phyloP scores from a whole-genome alignment of 495 filamentous ascomycete genomes.

The Penicillium alfredii region DNA sequence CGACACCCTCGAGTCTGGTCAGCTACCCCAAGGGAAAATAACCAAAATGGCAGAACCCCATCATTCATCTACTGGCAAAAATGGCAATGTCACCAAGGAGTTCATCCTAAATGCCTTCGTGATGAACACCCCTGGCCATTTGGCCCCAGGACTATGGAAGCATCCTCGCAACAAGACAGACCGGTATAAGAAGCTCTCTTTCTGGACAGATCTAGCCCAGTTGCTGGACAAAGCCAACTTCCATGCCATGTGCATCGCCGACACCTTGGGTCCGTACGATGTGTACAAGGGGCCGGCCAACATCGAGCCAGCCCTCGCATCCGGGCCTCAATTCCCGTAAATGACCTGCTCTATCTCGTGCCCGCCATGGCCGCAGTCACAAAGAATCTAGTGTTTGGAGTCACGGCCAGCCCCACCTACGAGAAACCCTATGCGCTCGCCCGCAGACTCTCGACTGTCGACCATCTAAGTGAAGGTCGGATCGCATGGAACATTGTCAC shows the following conservation, averaged over 20 bases:
- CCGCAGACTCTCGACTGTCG: conserved; percentile 51
- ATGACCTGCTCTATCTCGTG: conserved; percentile 44
- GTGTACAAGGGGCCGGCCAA: conserved; percentile 30
- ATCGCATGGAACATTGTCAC: conserved; percentile 58
- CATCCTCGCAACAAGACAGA: conserved; percentile 49
- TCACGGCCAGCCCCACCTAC: conserved; percentile 48
- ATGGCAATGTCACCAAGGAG: too few relatives aligned
- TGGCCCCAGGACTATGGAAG: conserved; percentile 51
- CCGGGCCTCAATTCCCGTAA: conserved; percentile 31
- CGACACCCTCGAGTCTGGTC: too few relatives aligned
- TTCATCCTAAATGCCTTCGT: conserved; percentile 57
- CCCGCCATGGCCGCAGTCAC: conserved; percentile 53
- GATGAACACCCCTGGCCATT: conserved; percentile 49
- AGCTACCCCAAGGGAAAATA: too few relatives aligned
- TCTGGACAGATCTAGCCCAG: conserved; percentile 54
- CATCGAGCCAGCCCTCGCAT: conserved; percentile 21
- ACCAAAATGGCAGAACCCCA: conserved; percentile 6
- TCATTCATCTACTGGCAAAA: conserved; percentile 23
- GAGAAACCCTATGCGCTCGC: conserved; percentile 57
- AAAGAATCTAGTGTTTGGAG: conserved; percentile 48
- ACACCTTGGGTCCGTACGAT: conserved; percentile 32
- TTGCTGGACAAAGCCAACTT: conserved; percentile 53
- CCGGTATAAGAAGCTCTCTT: conserved; percentile 45
- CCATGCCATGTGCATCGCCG: conserved; percentile 59
- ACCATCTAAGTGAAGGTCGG: conserved; percentile 53